Percentiles rank a stretch among this genome's conserved stretches.
These are phyloP conservation scores for Bruguiera gymnorhiza DNA, from an alignment of 345 rosid genomes.

Conservation along the genomic window DNA sequence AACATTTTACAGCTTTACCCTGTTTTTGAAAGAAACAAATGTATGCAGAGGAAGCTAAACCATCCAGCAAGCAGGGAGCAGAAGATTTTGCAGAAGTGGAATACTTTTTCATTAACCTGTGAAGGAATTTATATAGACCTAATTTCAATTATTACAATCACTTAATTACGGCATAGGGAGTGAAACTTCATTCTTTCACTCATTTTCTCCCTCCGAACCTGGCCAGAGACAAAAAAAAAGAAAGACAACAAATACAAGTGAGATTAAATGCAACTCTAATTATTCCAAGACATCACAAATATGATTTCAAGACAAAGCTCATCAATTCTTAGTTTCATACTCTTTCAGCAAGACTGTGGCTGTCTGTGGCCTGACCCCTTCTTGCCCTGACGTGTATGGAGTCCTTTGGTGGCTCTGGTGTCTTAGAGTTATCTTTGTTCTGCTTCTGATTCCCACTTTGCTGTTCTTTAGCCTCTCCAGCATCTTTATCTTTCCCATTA, in stretches of 20 bases:
- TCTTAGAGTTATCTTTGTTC: constrained; percentile 33
- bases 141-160: no score
- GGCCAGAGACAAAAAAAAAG: not conserved
- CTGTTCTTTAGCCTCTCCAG: constrained; percentile 11
- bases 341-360: constrained; percentile 33
- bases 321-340: constrained; percentile 2
- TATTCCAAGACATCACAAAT: not conserved
- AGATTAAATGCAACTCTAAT: not conserved
- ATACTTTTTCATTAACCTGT: no score
- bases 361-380: constrained; percentile 34
- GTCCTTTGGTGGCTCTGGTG: constrained; percentile 24
- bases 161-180: no score
- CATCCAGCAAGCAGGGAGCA: no score
- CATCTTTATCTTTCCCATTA: constrained; percentile 25
- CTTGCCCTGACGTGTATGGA: constrained; percentile 32
- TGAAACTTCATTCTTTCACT: constrained; percentile 32
- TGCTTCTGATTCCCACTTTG: constrained; percentile 17
- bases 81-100: no score
- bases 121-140: no score
- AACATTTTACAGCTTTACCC: no score
- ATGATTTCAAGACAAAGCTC: no score
- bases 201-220: constrained; percentile 29
- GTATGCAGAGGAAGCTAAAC: no score
- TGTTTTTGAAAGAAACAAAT: no score
- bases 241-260: not conserved